These are phyloP conservation scores for Kwoniella sp. DNA, from an alignment of 768 basidiomycete species.

Conservation along the genomic window DNA sequence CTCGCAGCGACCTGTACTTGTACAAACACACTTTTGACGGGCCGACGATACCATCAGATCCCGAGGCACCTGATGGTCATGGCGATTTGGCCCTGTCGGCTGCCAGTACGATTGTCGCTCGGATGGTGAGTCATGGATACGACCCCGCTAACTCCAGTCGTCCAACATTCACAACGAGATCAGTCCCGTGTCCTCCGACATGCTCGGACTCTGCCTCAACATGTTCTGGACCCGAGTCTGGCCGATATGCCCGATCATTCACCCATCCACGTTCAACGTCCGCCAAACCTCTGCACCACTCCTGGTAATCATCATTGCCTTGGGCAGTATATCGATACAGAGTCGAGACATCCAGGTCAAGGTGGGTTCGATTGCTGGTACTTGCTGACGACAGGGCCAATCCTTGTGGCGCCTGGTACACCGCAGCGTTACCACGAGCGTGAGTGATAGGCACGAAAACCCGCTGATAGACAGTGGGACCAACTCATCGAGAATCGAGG, in stretches of 20 bases:
- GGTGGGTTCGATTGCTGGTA: neutral
- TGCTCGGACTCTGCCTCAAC: neutral
- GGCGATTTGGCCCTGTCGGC: neutral
- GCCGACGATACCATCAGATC: neutral
- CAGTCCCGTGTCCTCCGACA: neutral
- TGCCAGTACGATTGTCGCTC: neutral
- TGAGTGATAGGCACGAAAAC: neutral
- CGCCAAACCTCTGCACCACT: neutral
- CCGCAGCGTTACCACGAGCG: neutral
- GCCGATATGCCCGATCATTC: neutral
- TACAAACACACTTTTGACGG: neutral
- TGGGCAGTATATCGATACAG: neutral
- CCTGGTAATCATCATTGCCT: neutral
- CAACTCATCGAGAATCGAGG: neutral
- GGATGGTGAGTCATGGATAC: neutral
- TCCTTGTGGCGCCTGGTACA: neutral
- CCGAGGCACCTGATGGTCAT: neutral
- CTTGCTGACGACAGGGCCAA: neutral
- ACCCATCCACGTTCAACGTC: neutral
- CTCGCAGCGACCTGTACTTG: neutral
- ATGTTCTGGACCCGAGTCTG: constrained; percentile 1
- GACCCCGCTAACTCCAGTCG: neutral
- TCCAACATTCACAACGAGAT: neutral
- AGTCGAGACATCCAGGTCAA: neutral
- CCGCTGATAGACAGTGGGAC: neutral